Conservation (phyloP, 768 basidiomycete genomes). For the Wakefieldia striispora region DNA sequence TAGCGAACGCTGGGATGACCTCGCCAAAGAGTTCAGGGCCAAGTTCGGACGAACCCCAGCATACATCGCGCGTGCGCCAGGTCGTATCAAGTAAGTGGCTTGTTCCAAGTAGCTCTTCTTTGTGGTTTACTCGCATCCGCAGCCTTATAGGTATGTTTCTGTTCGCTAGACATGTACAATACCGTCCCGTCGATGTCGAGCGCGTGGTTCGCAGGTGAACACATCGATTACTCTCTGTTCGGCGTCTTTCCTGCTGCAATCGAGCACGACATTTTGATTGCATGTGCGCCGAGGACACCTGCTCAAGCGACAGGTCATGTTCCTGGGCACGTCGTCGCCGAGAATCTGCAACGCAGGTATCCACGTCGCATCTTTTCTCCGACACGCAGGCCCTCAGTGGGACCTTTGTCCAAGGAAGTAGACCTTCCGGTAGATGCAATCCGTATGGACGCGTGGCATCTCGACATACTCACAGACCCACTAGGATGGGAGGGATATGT, state of each 20-base stretch:
- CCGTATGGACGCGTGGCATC: slow-evolving; percentile 57
- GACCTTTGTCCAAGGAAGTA: slow-evolving; percentile 26
- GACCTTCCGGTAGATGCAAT: slow-evolving; percentile 34
- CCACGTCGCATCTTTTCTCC: slow-evolving; percentile 58
- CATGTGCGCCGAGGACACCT: slow-evolving; percentile 50
- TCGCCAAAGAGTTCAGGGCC: slow-evolving; percentile 57
- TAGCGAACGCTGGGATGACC: slow-evolving; percentile 57
- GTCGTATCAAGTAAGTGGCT: slow-evolving; percentile 67
- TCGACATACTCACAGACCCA: slow-evolving; percentile 64
- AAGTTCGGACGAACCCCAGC: slow-evolving; percentile 66
- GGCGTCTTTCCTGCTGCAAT: slow-evolving; percentile 85
- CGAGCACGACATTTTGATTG: slow-evolving; percentile 81
- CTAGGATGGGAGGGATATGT: slow-evolving; percentile 86
- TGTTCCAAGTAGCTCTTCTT: no score
- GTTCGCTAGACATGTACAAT: background rate
- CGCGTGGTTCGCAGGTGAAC: slow-evolving; percentile 54
- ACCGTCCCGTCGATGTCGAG: background rate
- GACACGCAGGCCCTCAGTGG: slow-evolving; percentile 28
- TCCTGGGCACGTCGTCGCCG: slow-evolving; percentile 57
- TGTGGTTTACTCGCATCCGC: background rate
- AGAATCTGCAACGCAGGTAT: slow-evolving; percentile 64
- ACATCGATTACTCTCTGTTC: slow-evolving; percentile 82
- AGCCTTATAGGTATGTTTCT: slow-evolving; percentile 35
- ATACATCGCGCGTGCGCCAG: slow-evolving; percentile 75
- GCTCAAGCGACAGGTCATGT: slow-evolving; percentile 17